phyloP scores from a whole-genome alignment of 2,329 filamentous ascomycete genomes.

The Ophiostoma ulmi region DNA sequence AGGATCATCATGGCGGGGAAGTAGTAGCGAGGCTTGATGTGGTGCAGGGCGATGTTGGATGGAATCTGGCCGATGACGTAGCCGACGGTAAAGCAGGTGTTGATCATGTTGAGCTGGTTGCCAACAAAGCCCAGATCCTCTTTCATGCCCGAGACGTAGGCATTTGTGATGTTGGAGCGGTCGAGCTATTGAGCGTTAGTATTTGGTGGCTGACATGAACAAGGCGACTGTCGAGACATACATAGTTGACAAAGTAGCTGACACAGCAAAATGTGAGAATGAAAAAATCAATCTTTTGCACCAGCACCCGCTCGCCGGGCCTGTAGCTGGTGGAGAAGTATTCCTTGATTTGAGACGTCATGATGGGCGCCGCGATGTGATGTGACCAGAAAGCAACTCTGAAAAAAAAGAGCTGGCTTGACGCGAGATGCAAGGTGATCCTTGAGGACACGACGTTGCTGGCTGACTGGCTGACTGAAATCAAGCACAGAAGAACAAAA shows the following conservation, averaged over 20 bases:
- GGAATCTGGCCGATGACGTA: conserved; percentile 56
- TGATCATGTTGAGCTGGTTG: conserved; percentile 50
- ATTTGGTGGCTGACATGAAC: not conserved
- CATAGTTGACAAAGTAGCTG: conserved; percentile 52
- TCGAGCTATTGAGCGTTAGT: conserved; percentile 39
- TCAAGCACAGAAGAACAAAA: not conserved
- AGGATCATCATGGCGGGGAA: conserved; percentile 59
- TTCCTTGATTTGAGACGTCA: conserved; percentile 24
- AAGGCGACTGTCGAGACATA: conserved; percentile 30
- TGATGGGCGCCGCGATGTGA: conserved; percentile 16
- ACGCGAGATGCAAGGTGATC: conserved; percentile 8
- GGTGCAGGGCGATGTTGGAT: conserved; percentile 57
- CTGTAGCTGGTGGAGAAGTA: conserved; percentile 26
- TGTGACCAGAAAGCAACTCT: not conserved
- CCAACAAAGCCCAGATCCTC: conserved; percentile 47
- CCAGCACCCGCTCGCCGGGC: conserved; percentile 32
- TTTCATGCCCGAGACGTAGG: conserved; percentile 51
- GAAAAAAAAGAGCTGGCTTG: not conserved
- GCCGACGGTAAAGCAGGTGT: conserved; percentile 45
- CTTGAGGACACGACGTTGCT: not conserved
- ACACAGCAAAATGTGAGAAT: conserved; percentile 60
- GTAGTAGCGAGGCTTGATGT: conserved; percentile 58
- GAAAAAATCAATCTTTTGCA: conserved; percentile 48
- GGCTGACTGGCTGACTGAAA: not conserved
- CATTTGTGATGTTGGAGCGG: conserved; percentile 48